phyloP scores from a whole-genome alignment of 192 early-diverging fungal genomes.

The Backusella tarrabulga region DNA sequence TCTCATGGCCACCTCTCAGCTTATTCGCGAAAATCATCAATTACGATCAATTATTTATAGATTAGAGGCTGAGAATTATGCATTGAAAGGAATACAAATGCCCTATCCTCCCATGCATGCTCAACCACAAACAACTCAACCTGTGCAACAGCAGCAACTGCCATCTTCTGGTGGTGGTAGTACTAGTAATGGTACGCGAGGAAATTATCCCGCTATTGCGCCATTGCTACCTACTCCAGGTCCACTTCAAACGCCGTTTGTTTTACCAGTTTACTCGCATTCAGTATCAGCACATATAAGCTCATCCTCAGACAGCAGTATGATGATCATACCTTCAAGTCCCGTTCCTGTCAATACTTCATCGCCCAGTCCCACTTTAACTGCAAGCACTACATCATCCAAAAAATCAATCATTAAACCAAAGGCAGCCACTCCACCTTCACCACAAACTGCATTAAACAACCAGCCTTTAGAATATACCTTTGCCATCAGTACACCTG shows the following conservation, averaged over 20 bases:
- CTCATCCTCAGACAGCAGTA: not conserved
- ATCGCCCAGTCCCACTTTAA: not conserved
- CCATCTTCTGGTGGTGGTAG: not conserved
- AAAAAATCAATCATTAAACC: not conserved
- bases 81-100: conserved; percentile 43
- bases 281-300: not conserved
- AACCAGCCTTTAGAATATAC: conserved; percentile 22
- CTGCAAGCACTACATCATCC: not conserved
- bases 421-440: not conserved
- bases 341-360: not conserved
- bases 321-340: not conserved
- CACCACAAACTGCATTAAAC: not conserved
- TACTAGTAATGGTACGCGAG: not conserved
- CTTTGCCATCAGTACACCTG: conserved; percentile 27
- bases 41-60: conserved; percentile 50
- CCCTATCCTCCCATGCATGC: not conserved
- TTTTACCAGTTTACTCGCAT: conserved; percentile 1
- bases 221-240: not conserved
- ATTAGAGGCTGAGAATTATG: conserved; percentile 54
- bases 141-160: not conserved
- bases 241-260: not conserved
- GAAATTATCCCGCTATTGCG: conserved; percentile 6
- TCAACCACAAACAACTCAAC: not conserved
- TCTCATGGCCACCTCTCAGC: conserved; percentile 39
- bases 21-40: conserved; percentile 52